A percentile compares a stretch with the other conserved stretches of the same genome.
Conservation (phyloP, 306 rosid genomes). For the Vigna mungo region DNA sequence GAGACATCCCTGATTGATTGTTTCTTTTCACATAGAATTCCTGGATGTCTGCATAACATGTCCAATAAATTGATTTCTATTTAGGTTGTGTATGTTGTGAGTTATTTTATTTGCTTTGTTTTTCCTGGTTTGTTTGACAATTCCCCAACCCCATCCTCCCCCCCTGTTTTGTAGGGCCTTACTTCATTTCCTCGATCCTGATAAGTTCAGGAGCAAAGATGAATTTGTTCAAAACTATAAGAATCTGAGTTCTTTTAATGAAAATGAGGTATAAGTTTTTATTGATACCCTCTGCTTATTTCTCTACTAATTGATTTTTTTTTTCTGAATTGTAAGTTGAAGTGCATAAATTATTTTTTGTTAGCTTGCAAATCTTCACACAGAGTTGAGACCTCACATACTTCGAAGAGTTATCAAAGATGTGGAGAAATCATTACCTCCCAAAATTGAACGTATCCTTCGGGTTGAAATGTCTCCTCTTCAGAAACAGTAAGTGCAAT, state of each 20-base stretch:
- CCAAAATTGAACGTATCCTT: constrained; percentile 97
- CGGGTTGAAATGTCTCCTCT: constrained; percentile 99
- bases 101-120: constrained; percentile 29
- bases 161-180: constrained; percentile 72
- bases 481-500: constrained; percentile 86
- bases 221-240: constrained; percentile 96
- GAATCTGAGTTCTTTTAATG: constrained; percentile 97
- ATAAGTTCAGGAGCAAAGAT: constrained; percentile 90
- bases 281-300: constrained; percentile 7
- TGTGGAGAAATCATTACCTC: constrained; percentile 99
- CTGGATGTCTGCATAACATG: not conserved
- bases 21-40: constrained; percentile 15
- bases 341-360: constrained; percentile 37
- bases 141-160: not conserved
- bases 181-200: constrained; percentile 93
- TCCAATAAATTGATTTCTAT: constrained; percentile 20
- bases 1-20: constrained; percentile 14
- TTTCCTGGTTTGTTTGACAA: constrained; percentile 5
- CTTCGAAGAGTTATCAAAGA: constrained; percentile 98
- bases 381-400: constrained; percentile 98
- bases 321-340: constrained; percentile 27
- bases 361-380: constrained; percentile 98
- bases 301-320: constrained; percentile 10
- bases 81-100: constrained; percentile 17
- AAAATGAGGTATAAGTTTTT: constrained; percentile 76